These are phyloP conservation scores for Cotoneaster glaucophyllus DNA, from an alignment of 306 rosid species.

Conservation along the genomic window DNA sequence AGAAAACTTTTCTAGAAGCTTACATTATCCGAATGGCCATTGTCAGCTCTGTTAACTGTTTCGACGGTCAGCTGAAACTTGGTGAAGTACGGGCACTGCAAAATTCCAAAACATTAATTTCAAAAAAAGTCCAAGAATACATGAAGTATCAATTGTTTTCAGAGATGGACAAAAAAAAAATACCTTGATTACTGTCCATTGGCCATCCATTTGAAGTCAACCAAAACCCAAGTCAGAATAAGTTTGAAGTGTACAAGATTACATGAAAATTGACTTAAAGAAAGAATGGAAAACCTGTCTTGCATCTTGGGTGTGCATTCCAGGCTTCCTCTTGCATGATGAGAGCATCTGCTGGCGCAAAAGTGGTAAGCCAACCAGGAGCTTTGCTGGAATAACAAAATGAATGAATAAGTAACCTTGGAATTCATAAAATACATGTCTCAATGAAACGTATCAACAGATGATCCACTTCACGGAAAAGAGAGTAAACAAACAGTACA, in stretches of 20 bases:
- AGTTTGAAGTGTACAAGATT: background rate
- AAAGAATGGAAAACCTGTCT: conserved; percentile 31
- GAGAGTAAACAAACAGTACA: background rate
- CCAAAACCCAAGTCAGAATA: conserved; percentile 8
- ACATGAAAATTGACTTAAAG: background rate
- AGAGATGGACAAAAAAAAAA: background rate
- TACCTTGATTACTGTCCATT: conserved; percentile 34
- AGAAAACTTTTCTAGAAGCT: conserved; percentile 1
- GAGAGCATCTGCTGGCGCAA: conserved; percentile 44
- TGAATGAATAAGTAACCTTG: background rate
- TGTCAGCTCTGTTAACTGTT: conserved; percentile 33
- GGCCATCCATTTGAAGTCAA: conserved; percentile 13
- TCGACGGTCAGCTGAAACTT: conserved; percentile 38
- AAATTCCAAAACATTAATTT: conserved; percentile 3
- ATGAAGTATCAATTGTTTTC: background rate
- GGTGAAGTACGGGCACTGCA: conserved; percentile 45
- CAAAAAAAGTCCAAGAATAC: background rate
- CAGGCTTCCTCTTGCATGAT: conserved; percentile 47
- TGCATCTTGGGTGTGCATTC: conserved; percentile 49
- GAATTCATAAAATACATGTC: background rate
- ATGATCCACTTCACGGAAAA: background rate
- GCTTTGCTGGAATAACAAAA: conserved; percentile 33
- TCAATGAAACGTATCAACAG: background rate
- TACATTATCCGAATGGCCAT: conserved; percentile 39
- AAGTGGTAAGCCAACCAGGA: conserved; percentile 40